Conservation (phyloP, 1,284 basidiomycete species). For the Sutorius eximius region DNA sequence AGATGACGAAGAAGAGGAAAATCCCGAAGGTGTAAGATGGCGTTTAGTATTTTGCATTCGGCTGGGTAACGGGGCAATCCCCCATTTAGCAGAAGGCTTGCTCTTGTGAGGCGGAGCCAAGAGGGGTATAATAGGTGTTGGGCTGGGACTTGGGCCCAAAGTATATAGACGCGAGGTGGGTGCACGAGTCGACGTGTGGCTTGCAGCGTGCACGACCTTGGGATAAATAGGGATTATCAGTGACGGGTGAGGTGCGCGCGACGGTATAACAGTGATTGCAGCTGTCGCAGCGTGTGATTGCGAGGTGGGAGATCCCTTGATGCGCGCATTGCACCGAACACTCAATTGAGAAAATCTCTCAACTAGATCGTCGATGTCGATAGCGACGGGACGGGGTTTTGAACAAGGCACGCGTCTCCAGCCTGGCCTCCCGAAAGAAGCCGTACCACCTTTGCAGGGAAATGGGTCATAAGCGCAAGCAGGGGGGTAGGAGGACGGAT, state of each 20-base stretch:
- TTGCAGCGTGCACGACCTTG: too few relatives aligned
- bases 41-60: background rate
- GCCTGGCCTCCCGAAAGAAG: background rate
- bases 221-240: background rate
- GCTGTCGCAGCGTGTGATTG: constrained; percentile 13
- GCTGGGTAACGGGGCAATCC: constrained; percentile 7
- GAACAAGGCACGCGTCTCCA: constrained; percentile 8
- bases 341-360: constrained; percentile 20
- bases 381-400: background rate
- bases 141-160: constrained; percentile 8
- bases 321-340: constrained; percentile 6
- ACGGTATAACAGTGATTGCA: constrained; percentile 23
- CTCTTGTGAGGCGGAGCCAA: background rate
- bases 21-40: constrained; percentile 8
- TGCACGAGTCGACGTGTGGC: background rate
- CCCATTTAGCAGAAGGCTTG: background rate
- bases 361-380: constrained; percentile 8
- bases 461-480: constrained; percentile 22
- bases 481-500: constrained; percentile 21
- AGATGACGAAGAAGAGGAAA: constrained; percentile 7
- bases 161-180: background rate
- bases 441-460: constrained; percentile 14
- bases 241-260: constrained; percentile 23
- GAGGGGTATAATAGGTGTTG: constrained; percentile 5
- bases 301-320: background rate